Base-by-base conservation (phyloP, 306 rosid genomes). In the Arachis hypogaea region DNA sequence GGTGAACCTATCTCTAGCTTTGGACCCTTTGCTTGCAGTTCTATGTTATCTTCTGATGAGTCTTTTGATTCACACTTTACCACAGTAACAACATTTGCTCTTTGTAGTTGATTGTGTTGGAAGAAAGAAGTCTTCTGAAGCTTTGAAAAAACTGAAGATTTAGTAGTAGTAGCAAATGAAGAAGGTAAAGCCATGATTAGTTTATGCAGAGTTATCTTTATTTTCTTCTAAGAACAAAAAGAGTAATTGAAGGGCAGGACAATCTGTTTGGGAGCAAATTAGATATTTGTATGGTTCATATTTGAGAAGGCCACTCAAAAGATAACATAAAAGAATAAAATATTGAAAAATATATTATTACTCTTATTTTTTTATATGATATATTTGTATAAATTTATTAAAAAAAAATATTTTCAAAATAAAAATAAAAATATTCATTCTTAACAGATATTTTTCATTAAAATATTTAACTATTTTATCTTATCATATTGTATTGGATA, bases 1-100 rank as follows among this genome's bases (percentile, higher is more conserved):
- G 98, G 97, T 49, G 97, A 93, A 63, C 98, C 97, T 73, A 87
- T 78, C 47, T 74, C 88, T 29, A 91, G 78, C 77, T 87, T 86
- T n/a, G 81, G 50, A 43, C 59, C 51, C 77, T 77, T 77, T 8
- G 71, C 73, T 11, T 55, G 29, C 57, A 44, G 57, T 43, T 68
- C 62, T 40, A 54, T 28, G 41, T 81, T 84, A 5, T 16, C 52
- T 45, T 29, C 74, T 69, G 82, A 52, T 46, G 87, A 66, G 29
- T 81, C 93, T 65, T 73, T 80, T 5, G 85, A 78, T 75, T 84
- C 91, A 69, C 96, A 82, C 76, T 18, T 85, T 7, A 86, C 46
- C 16, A 29, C 33, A 42, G 77, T 9, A 7, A 44, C 44, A 7
- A 11, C 42, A 59, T 30, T 77, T 64, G 66, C 55, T 66, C 63